A percentile compares a stretch with the other conserved stretches of the same genome.
These are phyloP conservation scores for Talaromyces piceae DNA, from an alignment of 2,329 filamentous ascomycete genomes.

Conservation along the genomic window DNA sequence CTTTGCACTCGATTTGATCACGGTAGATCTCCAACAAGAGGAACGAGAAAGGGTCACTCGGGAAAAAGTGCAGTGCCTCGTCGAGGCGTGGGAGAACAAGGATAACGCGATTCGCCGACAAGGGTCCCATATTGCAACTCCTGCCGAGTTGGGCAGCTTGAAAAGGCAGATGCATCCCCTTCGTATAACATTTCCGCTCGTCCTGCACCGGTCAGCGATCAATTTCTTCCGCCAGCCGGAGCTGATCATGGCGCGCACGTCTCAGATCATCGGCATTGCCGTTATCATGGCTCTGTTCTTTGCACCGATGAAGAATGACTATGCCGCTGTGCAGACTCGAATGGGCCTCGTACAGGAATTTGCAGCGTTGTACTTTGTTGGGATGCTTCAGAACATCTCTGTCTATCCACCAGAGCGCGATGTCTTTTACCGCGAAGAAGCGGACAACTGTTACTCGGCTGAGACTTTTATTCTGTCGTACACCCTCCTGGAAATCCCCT, in stretches of 20 bases:
- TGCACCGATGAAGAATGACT: slow-evolving; percentile 61
- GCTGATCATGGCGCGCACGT: slow-evolving; percentile 56
- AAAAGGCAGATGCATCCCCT: slow-evolving; percentile 58
- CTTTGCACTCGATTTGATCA: slow-evolving; percentile 70
- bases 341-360: slow-evolving; percentile 68
- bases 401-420: slow-evolving; percentile 65
- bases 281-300: slow-evolving; percentile 63
- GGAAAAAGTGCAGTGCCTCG: slow-evolving; percentile 53
- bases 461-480: slow-evolving; percentile 66
- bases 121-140: slow-evolving; percentile 50
- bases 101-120: slow-evolving; percentile 16
- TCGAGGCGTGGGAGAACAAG: slow-evolving; percentile 48
- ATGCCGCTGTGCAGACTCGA: slow-evolving; percentile 62
- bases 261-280: slow-evolving; percentile 59
- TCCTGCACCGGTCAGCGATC: slow-evolving; percentile 59
- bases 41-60: slow-evolving; percentile 56
- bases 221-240: slow-evolving; percentile 62
- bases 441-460: slow-evolving; percentile 63
- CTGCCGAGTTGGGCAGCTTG: slow-evolving; percentile 64
- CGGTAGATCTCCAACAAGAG: slow-evolving; percentile 63
- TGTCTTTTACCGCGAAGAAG: slow-evolving; percentile 70
- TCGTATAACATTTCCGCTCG: slow-evolving; percentile 55
- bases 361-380: slow-evolving; percentile 44
- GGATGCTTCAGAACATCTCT: slow-evolving; percentile 70
- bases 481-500: slow-evolving; percentile 62